Conservation (phyloP, 1,284 basidiomycete genomes). For the Fomitopsis pinicola region DNA sequence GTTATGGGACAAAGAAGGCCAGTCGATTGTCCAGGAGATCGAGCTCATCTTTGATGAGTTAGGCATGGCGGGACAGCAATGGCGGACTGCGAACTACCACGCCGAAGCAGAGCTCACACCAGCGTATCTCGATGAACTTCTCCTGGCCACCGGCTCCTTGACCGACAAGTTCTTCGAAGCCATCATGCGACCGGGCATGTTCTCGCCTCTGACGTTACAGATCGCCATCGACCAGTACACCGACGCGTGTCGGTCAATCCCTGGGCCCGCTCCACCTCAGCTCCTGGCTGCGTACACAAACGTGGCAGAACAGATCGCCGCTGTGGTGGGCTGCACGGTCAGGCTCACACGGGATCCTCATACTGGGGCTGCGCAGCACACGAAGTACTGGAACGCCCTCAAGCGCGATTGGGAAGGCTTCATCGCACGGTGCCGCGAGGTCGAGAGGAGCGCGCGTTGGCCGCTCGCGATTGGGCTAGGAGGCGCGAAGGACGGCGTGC, state of each 20-base stretch:
- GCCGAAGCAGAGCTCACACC: slow-evolving; percentile 76
- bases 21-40: slow-evolving; percentile 61
- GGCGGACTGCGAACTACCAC: slow-evolving; percentile 54
- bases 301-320: slow-evolving; percentile 72
- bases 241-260: slow-evolving; percentile 62
- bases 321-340: slow-evolving; percentile 85
- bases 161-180: slow-evolving; percentile 77
- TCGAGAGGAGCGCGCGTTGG: slow-evolving; percentile 83
- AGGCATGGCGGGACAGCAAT: slow-evolving; percentile 31
- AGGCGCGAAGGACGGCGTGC: slow-evolving; percentile 42
- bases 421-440: slow-evolving; percentile 81
- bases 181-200: slow-evolving; percentile 82
- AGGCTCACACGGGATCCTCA: slow-evolving; percentile 67
- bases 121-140: slow-evolving; percentile 80
- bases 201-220: slow-evolving; percentile 76
- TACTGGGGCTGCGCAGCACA: slow-evolving; percentile 76
- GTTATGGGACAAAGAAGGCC: slow-evolving; percentile 76
- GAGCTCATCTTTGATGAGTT: slow-evolving; percentile 37
- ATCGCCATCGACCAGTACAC: slow-evolving; percentile 82
- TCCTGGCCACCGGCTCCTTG: slow-evolving; percentile 69
- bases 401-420: slow-evolving; percentile 94
- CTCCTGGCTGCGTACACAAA: slow-evolving; percentile 59
- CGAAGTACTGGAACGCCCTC: slow-evolving; percentile 77
- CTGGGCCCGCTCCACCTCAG: slow-evolving; percentile 51
- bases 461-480: slow-evolving; percentile 66